These are phyloP conservation scores for Trichoderma harzianum DNA, from an alignment of 2,329 filamentous ascomycete genomes.

Conservation along the genomic window DNA sequence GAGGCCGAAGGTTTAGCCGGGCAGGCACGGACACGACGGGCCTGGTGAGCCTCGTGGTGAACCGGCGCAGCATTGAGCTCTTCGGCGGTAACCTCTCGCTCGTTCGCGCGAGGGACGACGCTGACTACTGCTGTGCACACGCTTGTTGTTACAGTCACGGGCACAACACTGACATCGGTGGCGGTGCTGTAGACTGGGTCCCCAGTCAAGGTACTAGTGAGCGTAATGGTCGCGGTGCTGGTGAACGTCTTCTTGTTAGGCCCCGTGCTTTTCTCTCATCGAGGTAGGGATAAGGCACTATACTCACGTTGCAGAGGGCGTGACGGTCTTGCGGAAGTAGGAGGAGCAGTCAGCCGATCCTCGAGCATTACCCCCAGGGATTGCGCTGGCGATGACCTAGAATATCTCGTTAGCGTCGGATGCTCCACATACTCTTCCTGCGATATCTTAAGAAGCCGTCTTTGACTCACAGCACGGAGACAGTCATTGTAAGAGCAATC, in stretches of 20 bases:
- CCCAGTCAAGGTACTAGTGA: not conserved
- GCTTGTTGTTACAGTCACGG: not conserved
- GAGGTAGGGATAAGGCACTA: not conserved
- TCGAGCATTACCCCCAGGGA: not conserved
- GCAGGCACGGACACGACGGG: not conserved
- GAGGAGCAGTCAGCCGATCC: not conserved
- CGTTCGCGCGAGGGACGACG: not conserved
- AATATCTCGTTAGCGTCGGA: not conserved
- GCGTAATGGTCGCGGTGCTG: not conserved
- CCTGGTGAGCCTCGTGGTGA: not conserved
- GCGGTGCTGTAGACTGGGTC: not conserved
- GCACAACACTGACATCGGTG: not conserved
- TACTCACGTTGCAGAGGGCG: not conserved
- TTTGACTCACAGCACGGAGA: not conserved
- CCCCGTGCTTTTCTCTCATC: not conserved
- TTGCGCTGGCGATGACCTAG: not conserved
- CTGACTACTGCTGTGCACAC: not conserved
- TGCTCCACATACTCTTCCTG: not conserved
- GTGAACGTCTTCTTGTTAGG: not conserved
- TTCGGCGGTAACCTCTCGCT: not conserved
- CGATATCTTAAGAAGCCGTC: not conserved
- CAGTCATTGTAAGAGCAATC: not conserved
- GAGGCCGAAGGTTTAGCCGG: not conserved
- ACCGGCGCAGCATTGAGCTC: not conserved
- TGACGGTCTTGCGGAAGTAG: not conserved